Percentiles rank a stretch among this genome's conserved stretches.
Conservation (phyloP, 768 basidiomycete genomes). For the Rhodotorula babjevae region DNA sequence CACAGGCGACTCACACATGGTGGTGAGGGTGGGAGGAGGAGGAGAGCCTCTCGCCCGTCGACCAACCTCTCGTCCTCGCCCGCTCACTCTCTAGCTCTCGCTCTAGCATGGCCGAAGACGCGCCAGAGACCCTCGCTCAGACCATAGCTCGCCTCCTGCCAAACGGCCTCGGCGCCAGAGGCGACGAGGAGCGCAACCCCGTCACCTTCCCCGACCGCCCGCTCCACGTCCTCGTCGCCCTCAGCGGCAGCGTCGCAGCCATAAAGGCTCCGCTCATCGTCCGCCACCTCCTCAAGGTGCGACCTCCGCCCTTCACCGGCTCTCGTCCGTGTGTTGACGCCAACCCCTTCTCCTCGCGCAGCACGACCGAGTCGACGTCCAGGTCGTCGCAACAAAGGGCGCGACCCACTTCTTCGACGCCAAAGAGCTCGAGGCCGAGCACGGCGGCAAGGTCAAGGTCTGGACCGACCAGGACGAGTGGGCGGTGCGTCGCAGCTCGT, state of each 20-base stretch:
- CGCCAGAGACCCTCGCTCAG: not conserved
- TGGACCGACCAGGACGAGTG: constrained; percentile 94
- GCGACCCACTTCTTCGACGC: constrained; percentile 72
- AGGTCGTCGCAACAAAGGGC: constrained; percentile 74
- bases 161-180: constrained; percentile 37
- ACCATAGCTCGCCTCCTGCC: constrained; percentile 25
- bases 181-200: constrained; percentile 34
- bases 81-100: not conserved
- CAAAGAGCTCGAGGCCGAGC: constrained; percentile 51
- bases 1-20: not conserved
- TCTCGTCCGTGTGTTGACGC: not conserved
- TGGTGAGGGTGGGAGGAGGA: no score
- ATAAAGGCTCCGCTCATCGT: constrained; percentile 90
- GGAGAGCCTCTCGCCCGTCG: not conserved
- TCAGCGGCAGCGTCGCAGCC: constrained; percentile 92
- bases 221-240: constrained; percentile 69
- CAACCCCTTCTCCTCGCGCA: constrained; percentile 44
- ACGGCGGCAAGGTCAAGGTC: constrained; percentile 55
- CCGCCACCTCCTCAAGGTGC: constrained; percentile 61
- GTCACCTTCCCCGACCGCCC: constrained; percentile 36
- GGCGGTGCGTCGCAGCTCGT: constrained; percentile 57
- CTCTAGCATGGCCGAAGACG: not conserved
- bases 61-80: not conserved
- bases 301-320: constrained; percentile 39
- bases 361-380: constrained; percentile 69